Base-by-base conservation (phyloP, 1,139 yeast species). In the Pneumocystis sp. region DNA sequence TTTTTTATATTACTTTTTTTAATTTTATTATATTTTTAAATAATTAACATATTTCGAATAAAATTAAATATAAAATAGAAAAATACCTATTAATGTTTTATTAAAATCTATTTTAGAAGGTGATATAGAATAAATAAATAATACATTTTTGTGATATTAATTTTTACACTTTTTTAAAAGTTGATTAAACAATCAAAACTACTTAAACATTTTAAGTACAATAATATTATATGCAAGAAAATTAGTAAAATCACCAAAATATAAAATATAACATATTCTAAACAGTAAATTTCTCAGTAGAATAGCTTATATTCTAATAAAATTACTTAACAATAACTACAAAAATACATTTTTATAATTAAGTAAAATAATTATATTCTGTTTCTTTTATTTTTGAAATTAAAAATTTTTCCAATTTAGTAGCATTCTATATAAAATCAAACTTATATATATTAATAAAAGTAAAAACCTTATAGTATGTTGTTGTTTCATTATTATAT, bases 401-500 rank as follows among this genome's bases (percentile, higher is more conserved):
- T 42, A 65, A 39, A 12, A 61, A 64, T 29, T 59, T 63, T 42
- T 65, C 65, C 50, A 65, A 59, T 31, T 65, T 65, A 29, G 65
- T 60, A 21, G 67, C 66, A 45, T 65, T 63, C 57, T 50, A 50
- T 50, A 25, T 50, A 50, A 50, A 25, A 21, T 50, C n/a, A 50
- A 50, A 50, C 31, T 25, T 25, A 50, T 12, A 50, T 50, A 50
- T 25, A 12, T 25, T 19, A 19, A 50, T 25, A 50, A 50, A 19
- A 50, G 25, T 12, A 12, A 25, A 25, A 50, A 50, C 57, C 67
- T 85, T 90, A 78, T 82, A 90, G 75, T 90, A 90, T 0, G 96
- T 89, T 10, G 97, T 90, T 40, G 86, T 83, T 71, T 90, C 96
- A 67, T 91, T 88, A 73, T 90, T 90, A 76, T 90, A 90, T 64